Conservation (phyloP, 2,329 filamentous ascomycete genomes). For the Pseudocercospora fijiensis region DNA sequence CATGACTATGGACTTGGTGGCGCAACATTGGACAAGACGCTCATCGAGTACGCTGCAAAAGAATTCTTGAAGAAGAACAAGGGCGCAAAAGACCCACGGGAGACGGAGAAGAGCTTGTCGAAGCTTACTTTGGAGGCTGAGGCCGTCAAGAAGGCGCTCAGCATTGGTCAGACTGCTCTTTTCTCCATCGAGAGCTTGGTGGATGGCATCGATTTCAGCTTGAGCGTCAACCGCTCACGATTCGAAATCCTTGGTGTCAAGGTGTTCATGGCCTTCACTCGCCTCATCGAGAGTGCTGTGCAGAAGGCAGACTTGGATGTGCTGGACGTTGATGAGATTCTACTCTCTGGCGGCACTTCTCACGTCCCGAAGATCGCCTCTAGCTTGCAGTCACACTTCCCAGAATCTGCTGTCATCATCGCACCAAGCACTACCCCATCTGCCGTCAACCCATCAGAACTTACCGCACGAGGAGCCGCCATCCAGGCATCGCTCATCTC, state of each 20-base stretch:
- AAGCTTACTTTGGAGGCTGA: slow-evolving; percentile 93
- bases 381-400: slow-evolving; percentile 78
- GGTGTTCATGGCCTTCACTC: slow-evolving; percentile 83
- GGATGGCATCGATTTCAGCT: slow-evolving; percentile 85
- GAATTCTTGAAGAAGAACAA: slow-evolving; percentile 98
- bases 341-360: slow-evolving; percentile 85
- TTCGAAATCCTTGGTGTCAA: slow-evolving; percentile 88
- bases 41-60: slow-evolving; percentile 96
- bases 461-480: slow-evolving; percentile 83
- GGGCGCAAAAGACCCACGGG: slow-evolving; percentile 69
- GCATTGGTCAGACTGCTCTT: slow-evolving; percentile 80
- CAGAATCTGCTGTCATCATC: slow-evolving; percentile 71
- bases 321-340: slow-evolving; percentile 90
- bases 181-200: slow-evolving; percentile 91
- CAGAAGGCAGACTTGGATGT: slow-evolving; percentile 91
- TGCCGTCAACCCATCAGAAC: slow-evolving; percentile 91
- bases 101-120: slow-evolving; percentile 76
- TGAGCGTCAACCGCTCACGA: slow-evolving; percentile 87
- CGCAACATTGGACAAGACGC: slow-evolving; percentile 78
- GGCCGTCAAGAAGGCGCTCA: slow-evolving; percentile 86
- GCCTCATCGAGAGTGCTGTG: slow-evolving; percentile 77
- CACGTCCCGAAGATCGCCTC: slow-evolving; percentile 91
- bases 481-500: slow-evolving; percentile 93
- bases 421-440: slow-evolving; percentile 75
- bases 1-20: slow-evolving; percentile 96